phyloP scores from a whole-genome alignment of 805 yeast species.

The Candida manassasensis region DNA sequence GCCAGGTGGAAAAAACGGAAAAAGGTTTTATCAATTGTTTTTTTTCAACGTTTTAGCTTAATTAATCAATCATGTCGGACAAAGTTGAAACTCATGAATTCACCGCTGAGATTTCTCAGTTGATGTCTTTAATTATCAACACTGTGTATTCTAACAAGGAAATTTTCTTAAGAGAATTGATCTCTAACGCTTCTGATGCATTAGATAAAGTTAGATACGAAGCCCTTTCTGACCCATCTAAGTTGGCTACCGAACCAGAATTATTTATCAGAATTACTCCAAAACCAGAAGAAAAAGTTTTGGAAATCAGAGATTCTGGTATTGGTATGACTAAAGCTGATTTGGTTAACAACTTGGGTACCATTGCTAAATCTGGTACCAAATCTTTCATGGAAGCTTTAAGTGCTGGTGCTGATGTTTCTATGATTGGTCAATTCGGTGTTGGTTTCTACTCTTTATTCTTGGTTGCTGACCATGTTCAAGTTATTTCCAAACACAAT shows the following conservation, averaged over 20 bases:
- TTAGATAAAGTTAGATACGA: slow-evolving; percentile 97
- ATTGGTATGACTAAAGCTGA: slow-evolving; percentile 99
- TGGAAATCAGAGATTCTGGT: slow-evolving; percentile 99
- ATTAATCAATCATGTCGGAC: slow-evolving; percentile 42
- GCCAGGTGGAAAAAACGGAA: background rate
- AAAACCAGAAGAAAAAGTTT: slow-evolving; percentile 85
- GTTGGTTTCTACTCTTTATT: slow-evolving; percentile 99
- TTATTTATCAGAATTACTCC: slow-evolving; percentile 97
- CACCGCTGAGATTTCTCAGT: slow-evolving; percentile 99
- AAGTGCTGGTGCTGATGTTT: slow-evolving; percentile 98
- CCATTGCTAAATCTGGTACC: slow-evolving; percentile 99
- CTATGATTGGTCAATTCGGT: slow-evolving; percentile 99
- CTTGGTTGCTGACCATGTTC: slow-evolving; percentile 98
- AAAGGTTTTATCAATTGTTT: background rate
- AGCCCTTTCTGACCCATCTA: slow-evolving; percentile 86
- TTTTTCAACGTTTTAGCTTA: slow-evolving; percentile 2
- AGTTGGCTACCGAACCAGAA: slow-evolving; percentile 92
- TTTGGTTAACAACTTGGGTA: slow-evolving; percentile 97
- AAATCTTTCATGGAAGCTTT: slow-evolving; percentile 99
- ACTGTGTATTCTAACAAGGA: slow-evolving; percentile 99
- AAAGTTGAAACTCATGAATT: slow-evolving; percentile 85
- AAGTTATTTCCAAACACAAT: slow-evolving; percentile 96
- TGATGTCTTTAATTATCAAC: slow-evolving; percentile 99
- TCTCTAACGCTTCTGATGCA: slow-evolving; percentile 99
- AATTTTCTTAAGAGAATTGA: slow-evolving; percentile 97